Base-by-base conservation (phyloP, 2,329 filamentous ascomycete genomes). In the Botrytis cinerea region DNA sequence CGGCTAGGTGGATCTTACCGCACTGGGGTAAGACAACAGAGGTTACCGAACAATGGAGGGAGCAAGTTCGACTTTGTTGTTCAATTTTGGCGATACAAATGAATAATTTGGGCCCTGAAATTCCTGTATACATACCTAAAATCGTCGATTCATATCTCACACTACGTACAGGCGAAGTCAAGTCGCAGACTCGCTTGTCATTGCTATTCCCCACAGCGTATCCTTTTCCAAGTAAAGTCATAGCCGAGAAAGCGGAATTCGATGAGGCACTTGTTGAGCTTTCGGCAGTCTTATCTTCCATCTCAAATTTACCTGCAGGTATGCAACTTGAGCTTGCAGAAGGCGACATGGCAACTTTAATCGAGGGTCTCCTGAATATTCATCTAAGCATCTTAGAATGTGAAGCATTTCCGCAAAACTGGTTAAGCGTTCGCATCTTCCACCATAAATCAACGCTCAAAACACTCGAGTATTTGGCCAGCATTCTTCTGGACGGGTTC, bases 361-460 rank as follows among this genome's bases (percentile, higher is more conserved):
- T 98, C 16, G 91, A 93, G 76, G 92, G 94, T 78, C 89, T 92
- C 0, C 87, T 99, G 40, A 91, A 93, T 74, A 92, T 97, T 12
- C 91, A 97, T 79, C 93, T 94, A 82, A 98, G 94, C 76, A 94
- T 99, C 71, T 85, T 99, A 18, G 90, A 91, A 73, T 94, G 94
- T 77, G 93, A 97, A 79, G 94, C 96, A 0, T 98, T 97, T 82
- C 96, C 97, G 0, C 85, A 89, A 28, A 90, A 89, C 74, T 99
- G 96, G 97, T 86, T 99, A 62, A 98, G 95, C 81, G 89, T 97
- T 72, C 92, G 97, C 79, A 96, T 98, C 59, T 96, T 93, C 82
- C 93, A 97, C 80, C 94, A 97, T 84, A 94, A 94, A 80, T 95
- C 94, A 28, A 93, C 93, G 1, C 93, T 98, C 87, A 90, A 90